Conservation (phyloP, 192 early-diverging fungal species). For the Glomus cerebriforme region DNA sequence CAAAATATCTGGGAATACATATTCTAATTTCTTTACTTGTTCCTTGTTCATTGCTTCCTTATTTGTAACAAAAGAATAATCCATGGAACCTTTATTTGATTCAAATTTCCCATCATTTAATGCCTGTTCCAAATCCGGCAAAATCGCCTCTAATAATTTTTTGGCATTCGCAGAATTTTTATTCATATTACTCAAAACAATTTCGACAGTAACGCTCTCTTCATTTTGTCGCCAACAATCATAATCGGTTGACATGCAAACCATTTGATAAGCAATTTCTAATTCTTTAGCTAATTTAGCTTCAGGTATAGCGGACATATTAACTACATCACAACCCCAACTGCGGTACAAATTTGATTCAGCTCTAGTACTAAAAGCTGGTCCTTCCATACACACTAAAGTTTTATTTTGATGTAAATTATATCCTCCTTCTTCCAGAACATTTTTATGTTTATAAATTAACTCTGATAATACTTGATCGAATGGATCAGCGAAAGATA, state of each 20-base stretch:
- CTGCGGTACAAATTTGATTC: slow-evolving; percentile 96
- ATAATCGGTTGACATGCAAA: slow-evolving; percentile 99
- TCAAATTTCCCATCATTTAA: slow-evolving; percentile 55
- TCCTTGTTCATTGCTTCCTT: slow-evolving; percentile 71
- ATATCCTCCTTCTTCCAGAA: slow-evolving; percentile 30
- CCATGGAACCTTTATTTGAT: slow-evolving; percentile 79
- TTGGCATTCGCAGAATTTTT: slow-evolving; percentile 85
- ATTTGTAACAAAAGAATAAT: slow-evolving; percentile 82
- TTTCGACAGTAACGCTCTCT: slow-evolving; percentile 83
- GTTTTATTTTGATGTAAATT: slow-evolving; percentile 84
- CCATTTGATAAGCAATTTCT: slow-evolving; percentile 97
- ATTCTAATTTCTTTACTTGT: slow-evolving; percentile 77
- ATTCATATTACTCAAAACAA: slow-evolving; percentile 85
- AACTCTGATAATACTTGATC: slow-evolving; percentile 71
- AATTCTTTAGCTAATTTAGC: slow-evolving; percentile 97
- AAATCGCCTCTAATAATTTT: slow-evolving; percentile 69
- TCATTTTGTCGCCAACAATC: slow-evolving; percentile 84
- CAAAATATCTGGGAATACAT: slow-evolving; percentile 80
- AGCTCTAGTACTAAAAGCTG: slow-evolving; percentile 95
- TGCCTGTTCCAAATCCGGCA: slow-evolving; percentile 75
- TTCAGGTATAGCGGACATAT: slow-evolving; percentile 97
- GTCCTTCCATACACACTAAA: slow-evolving; percentile 97
- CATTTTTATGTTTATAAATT: slow-evolving; percentile 57
- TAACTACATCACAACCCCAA: slow-evolving; percentile 94
- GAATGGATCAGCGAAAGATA: slow-evolving; percentile 94